Evolutionary conservation across 1,284 basidiomycete species (phyloP), one percentile per base, ranked within the genome.

Genomic region (Porodaedalea pini): DNA sequence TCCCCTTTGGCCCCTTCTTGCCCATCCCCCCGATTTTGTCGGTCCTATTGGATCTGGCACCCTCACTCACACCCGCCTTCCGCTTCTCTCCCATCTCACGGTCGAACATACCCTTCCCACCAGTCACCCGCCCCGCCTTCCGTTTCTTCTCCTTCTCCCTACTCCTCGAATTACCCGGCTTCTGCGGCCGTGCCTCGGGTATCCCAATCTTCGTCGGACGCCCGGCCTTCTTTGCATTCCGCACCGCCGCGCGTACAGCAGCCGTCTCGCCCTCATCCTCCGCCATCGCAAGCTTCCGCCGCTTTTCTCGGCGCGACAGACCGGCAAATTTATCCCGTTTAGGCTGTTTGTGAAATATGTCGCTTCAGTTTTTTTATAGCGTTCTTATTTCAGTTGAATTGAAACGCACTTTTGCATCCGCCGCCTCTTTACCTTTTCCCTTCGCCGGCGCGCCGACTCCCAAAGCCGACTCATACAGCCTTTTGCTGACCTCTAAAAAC

Each of bases 241-340:
- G 88, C 62, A 96, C 89, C 1, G 92, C 85, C 34, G 89, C 86
- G 43, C 80, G 77, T 48, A 88, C 74, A 4, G 78, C 75, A n/a
- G 74, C 76, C 37, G 69, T 73, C 58, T 83, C 83, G 25, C 78
- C 81, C 51, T 82, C 83, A 63, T 94, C 92, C 63, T 88, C 83
- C 67, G 94, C 89, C 69, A 82, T 78, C 6, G 89, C 88, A 74
- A 94, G 78, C 74, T 94, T 95, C 66, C 92, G 78, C 59, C 94
- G 79, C 70, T 95, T 96, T 55, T 80, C 83, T 66, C 80, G 84
- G 57, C 94, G 84, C 29, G 93, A 89, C 7, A 97, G 78, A 17
- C 93, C 93, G 44, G 92, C 80, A 65, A 88, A 87, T 67, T 90
- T 90, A 66, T 92, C 86, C 62, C 90, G 81, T 72, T 92, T 93